Evolutionary conservation across 352 stramenopile species (phyloP), one percentile per base, ranked within the genome.

Genomic region (Globisporangium cylindrosporum): DNA sequence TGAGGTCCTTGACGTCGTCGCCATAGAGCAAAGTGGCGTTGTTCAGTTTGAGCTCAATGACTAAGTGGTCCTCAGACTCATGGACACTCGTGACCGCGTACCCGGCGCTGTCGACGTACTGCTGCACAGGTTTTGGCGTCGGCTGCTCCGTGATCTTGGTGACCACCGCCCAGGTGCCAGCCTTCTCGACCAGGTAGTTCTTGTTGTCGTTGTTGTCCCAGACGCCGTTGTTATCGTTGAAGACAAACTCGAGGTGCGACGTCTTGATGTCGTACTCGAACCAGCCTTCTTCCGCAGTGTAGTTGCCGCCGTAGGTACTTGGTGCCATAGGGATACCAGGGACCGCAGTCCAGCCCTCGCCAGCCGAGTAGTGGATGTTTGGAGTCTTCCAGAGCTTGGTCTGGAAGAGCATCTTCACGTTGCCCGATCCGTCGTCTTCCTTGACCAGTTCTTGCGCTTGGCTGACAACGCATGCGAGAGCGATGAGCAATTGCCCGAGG

Each of bases 151-250:
- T 73, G 61, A 77, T 67, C 66, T 75, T 77, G 62, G 69, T 77
- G n/a, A 79, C 72, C 29, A 84, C 66, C 25, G 76, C 68, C 72
- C 69, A 84, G 29, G 68, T 78, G 20, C 74, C 76, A n/a, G 76
- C 53, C 27, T 63, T 72, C 41, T 72, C 63, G 54, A 80, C 70
- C 29, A 72, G 64, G 68, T 80, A 81, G 74, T 81, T 81, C 57
- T 74, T 62, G 59, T 73, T 75, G 66, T 78, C 61, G 68, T 81
- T 81, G 74, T 81, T 81, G 65, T 83, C 73, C 76, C 76, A 83
- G 29, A 72, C 49, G 29, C 73, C 76, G 67, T 79, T 75, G 74
- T 73, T 72, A 70, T 83, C 74, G 72, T 83, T 83, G 70, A 81
- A 83, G 24, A 83, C 76, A 55, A 83, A 81, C 72, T 83, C 72